Evolutionary conservation across 495 filamentous ascomycete species (phyloP), one percentile per base, ranked within the genome.

Genomic region (Cercophora newfieldiana): DNA sequence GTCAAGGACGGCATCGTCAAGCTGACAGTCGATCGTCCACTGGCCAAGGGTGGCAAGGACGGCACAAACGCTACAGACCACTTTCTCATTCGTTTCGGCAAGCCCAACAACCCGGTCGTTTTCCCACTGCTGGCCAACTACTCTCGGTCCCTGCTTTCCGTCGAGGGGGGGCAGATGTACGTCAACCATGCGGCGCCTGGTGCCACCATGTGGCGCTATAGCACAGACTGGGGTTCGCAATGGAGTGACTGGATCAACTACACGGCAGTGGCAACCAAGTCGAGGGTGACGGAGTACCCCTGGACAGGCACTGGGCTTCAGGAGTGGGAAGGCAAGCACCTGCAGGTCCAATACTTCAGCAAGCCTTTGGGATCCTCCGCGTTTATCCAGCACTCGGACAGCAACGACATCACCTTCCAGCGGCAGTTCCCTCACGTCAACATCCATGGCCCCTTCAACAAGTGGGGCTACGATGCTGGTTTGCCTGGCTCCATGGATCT

Each of bases 281-380:
- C 78, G 1, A 73, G 87, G 21, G 33, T 77, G 16, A 72, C 75
- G 24, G 76, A 82, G 61, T 69, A 61, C 59, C 19, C 12, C 47
- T 91, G 89, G 89, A 78, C 78, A 1, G 89, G 89, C 14, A 88
- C 87, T 0, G 80, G 85, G 26, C 67, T 77, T 1, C 89, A 92
- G 71, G 74, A 71, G 26, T 92, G 89, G 89, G 63, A 81, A 7
- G 89, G 86, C 37, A 84, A 89, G 54, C 89, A 92, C 67, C 75
- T 91, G 10, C 80, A 82, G 3, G 84, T 89, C 26, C 87, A 90
- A 66, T 92, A 92, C 72, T 92, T 82, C 85, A 89, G 82, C 72
- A 80, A 82, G 49, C 77, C 86, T 21, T 81, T 87, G 19, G 89
- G 87, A 1, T 90, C 87, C 64, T 89, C 87, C 68, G 80, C 83